Base-by-base conservation (phyloP, 2,329 filamentous ascomycete species). In the Pestalotiopsis sp. region DNA sequence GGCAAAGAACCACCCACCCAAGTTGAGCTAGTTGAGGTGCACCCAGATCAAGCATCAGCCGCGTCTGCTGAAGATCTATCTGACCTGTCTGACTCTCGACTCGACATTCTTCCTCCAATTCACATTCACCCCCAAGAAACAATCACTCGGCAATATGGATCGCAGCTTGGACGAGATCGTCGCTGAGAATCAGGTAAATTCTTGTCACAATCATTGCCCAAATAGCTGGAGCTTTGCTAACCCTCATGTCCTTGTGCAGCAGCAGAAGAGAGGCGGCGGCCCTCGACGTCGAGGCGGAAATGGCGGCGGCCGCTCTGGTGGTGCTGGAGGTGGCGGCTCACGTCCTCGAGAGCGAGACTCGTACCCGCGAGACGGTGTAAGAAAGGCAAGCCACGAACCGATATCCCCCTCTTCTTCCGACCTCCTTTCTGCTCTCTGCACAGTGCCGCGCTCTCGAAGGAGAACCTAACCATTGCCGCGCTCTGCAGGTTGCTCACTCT, bases 331-430 rank as follows among this genome's bases (percentile, higher is more conserved):
- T 40, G 70, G 69, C 57, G 61, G 72, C 38, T 65, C 70, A 36
- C 73, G 74, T 68, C 72, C 75, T 69, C 75, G 77, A 66, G 76
- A 78, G 82, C 78, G 84, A 85, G 77, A 79, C 65, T 70, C 75
- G 61, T 91, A 87, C 75, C 92, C 92, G 77, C 91, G 93, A 83
- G 93, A 96, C 83, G 93, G 93, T 83, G 89, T 95, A 80, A 95
- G 91, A 94, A 97, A 97, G 94, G 94, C 95, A 80, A 60, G 77
- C 69, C 62, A 66, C 57, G 66, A 31, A 57, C 66, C 59, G 56
- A 68, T 56, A 23, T 69, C 45, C 41, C 66, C 60, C 58, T 60
- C 23, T 27, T 17, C 27, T 2, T 7, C 62, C n/a, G 61, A 6
- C 20, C 45, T n/a, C 62, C 63, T 52, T 31, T 25, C 49, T 56